Base-by-base conservation (phyloP, 805 yeast species). In the Limtongia smithiae region DNA sequence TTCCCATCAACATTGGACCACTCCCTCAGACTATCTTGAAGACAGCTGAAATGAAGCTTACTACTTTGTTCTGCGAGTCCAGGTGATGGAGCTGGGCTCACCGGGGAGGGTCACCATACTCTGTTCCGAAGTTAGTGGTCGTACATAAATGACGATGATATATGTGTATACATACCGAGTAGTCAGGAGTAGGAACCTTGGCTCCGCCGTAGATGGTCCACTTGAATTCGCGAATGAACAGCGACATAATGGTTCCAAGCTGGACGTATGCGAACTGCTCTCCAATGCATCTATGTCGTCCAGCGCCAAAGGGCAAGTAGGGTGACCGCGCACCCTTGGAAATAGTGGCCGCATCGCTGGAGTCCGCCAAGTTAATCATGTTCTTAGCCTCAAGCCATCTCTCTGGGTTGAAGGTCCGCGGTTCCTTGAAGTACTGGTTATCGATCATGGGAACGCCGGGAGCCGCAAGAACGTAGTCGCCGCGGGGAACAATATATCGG, bases 211-310 rank as follows among this genome's bases (percentile, higher is more conserved):
- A 79, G 50, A 80, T 74, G 33, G 76, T 74, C 96, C 96, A 90
- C 66, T 77, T 83, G 66, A 85, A 71, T 54, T 83, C 81, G 68
- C 82, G 84, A 30, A 91, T 76, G 66, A 75, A 85, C 15, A 88
- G 79, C 33, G 86, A 71, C 64, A 93, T 73, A 53, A 93, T 75
- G 42, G 93, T 82, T 42, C 96, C 96, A 58, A 93, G 78, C 75
- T 93, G 98, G 59, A 83, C 81, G 68, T 82, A 87, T 22, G 98
- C 98, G 72, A 93, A 93, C 68, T 91, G 97, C 71, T 93, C 98
- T 67, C 98, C 98, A 64, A 93, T 91, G 73, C 98, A 93, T 74
- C 98, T 85, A 70, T 93, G 98, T 77, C 98, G 85, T 60, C 98
- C 98, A 69, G 97, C 98, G 61, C 98, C 98, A 64, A 93, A 93